phyloP scores from a whole-genome alignment of 768 basidiomycete genomes.

The Galerina marginata region DNA sequence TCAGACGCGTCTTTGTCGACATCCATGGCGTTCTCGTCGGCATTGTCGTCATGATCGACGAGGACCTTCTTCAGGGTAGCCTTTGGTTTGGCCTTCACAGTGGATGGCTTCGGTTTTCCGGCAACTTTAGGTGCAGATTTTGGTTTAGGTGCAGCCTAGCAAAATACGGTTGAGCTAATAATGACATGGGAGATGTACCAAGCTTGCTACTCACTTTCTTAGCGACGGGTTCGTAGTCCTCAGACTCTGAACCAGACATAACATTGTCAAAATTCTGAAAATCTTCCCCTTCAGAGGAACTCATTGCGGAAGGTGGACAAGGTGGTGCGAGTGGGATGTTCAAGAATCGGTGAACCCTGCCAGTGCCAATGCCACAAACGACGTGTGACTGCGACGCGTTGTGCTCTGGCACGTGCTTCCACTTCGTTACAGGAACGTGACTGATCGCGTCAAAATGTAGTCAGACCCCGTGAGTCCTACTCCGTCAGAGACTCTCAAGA shows the following conservation, averaged over 20 bases:
- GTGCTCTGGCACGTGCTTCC: not conserved
- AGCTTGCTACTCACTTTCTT: constrained; percentile 50
- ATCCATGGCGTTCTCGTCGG: constrained; percentile 51
- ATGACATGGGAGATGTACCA: not conserved
- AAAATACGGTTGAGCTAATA: not conserved
- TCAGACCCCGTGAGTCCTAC: no score
- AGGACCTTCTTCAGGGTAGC: constrained; percentile 69
- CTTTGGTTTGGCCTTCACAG: constrained; percentile 58
- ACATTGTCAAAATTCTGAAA: constrained; percentile 57
- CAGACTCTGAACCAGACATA: constrained; percentile 69
- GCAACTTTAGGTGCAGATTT: constrained; percentile 44
- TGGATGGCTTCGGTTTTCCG: constrained; percentile 47
- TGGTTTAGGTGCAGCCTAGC: constrained; percentile 31
- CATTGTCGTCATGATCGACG: constrained; percentile 68
- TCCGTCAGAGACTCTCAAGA: no score
- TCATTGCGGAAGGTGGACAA: constrained; percentile 50
- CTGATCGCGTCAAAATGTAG: no score
- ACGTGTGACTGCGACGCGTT: constrained; percentile 23
- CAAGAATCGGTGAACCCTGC: not conserved
- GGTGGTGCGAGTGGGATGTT: not conserved
- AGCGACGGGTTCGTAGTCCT: constrained; percentile 69
- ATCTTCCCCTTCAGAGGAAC: constrained; percentile 73
- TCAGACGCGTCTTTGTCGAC: constrained; percentile 46
- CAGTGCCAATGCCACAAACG: not conserved
- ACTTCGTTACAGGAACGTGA: no score